Conservation (phyloP, 345 rosid genomes). For the Bruguiera sexangula region DNA sequence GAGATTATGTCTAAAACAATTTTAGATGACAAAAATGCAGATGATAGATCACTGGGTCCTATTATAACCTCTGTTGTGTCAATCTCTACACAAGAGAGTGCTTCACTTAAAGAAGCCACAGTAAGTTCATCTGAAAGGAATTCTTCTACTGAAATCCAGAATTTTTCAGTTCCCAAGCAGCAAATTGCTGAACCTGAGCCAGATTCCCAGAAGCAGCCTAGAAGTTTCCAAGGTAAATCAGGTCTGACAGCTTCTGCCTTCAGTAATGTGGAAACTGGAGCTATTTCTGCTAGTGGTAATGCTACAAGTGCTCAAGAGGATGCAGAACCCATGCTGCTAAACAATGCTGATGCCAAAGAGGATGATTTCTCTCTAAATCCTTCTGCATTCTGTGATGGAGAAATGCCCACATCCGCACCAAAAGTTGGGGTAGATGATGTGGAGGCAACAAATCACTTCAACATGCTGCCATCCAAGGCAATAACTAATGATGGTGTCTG, state of each 20-base stretch:
- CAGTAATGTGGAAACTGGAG: constrained; percentile 38
- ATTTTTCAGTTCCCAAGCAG: constrained; percentile 28
- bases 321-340: constrained; percentile 27
- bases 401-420: constrained; percentile 30
- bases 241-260: constrained; percentile 33
- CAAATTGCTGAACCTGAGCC: constrained; percentile 39
- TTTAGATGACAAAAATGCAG: constrained; percentile 25
- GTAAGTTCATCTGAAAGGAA: constrained; percentile 22
- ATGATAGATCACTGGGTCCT: constrained; percentile 37
- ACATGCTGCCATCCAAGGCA: constrained; percentile 16
- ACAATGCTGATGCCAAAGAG: constrained; percentile 37
- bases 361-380: constrained; percentile 16
- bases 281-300: constrained; percentile 35
- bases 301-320: constrained; percentile 29
- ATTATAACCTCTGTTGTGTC: constrained; percentile 27
- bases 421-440: constrained; percentile 27
- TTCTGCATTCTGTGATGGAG: constrained; percentile 26
- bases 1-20: constrained; percentile 20
- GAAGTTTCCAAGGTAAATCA: constrained; percentile 20
- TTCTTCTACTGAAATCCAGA: constrained; percentile 29
- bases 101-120: constrained; percentile 29
- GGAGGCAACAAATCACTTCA: constrained; percentile 25
- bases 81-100: constrained; percentile 42
- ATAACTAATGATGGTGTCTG: constrained; percentile 32
- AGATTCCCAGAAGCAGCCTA: constrained; percentile 28